These are phyloP conservation scores for Persicaria maculosa DNA, from an alignment of 148 eudicot species.

Conservation along the genomic window DNA sequence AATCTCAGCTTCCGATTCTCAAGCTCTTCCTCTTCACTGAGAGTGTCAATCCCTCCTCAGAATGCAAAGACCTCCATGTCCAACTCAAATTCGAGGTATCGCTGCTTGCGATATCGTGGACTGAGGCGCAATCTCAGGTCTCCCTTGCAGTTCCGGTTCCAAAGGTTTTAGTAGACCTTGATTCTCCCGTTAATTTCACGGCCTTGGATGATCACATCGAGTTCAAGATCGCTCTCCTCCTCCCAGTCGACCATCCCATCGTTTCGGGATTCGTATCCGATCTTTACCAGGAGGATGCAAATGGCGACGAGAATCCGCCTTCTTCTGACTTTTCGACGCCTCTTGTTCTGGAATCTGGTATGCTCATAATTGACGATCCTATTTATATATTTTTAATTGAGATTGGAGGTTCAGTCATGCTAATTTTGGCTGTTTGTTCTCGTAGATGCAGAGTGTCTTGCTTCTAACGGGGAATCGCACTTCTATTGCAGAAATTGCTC, in stretches of 20 bases:
- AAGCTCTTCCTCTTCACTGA: constrained; percentile 58
- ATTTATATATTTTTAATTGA: neutral
- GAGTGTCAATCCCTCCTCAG: constrained; percentile 30
- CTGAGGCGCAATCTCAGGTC: constrained; percentile 15
- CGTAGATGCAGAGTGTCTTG: constrained; percentile 42
- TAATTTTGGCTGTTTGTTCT: constrained; percentile 9
- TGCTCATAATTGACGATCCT: neutral
- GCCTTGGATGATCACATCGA: constrained; percentile 58
- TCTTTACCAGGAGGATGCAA: constrained; percentile 24
- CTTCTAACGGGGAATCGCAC: constrained; percentile 41
- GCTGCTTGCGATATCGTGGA: constrained; percentile 35
- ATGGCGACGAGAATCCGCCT: neutral
- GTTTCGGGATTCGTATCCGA: constrained; percentile 42
- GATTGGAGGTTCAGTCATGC: neutral
- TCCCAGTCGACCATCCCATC: constrained; percentile 83
- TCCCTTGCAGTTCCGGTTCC: constrained; percentile 61
- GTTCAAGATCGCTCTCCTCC: constrained; percentile 56
- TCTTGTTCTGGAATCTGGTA: constrained; percentile 55
- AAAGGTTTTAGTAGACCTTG: constrained; percentile 65
- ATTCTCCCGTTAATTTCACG: constrained; percentile 39
- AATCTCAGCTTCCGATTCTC: constrained; percentile 70
- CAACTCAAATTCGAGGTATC: constrained; percentile 38
- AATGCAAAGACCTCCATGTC: constrained; percentile 38
- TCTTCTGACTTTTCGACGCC: constrained; percentile 20
- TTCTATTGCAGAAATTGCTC: constrained; percentile 74